Base-by-base conservation (phyloP, 192 early-diverging fungal species). In the Phlyctochytrium arcticum region DNA sequence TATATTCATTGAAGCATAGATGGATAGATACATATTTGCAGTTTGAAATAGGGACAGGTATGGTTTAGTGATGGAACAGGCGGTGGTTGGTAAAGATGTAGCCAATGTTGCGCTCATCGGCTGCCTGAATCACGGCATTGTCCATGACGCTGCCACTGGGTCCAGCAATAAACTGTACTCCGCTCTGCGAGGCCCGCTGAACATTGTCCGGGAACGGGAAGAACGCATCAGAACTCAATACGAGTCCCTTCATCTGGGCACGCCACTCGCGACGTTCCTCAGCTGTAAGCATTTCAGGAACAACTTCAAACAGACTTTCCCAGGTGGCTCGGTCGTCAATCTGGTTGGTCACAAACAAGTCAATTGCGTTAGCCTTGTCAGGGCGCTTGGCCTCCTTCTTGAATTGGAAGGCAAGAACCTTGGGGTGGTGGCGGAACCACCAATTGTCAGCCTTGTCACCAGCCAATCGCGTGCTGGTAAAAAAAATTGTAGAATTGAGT, bases 361-460 rank as follows among this genome's bases (percentile, higher is more conserved):
- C 96, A 65, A 98, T 98, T 57, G 95, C 95, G 77, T 97, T 98
- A 57, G 94, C 90, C 69, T 88, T 89, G 76, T 98, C 94, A 30
- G 96, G 88, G 54, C 96, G 89, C 83, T 98, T 98, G 64, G 87
- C 81, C 17, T 74, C 76, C 69, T 85, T 80, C 71, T 92, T 91
- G 75, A 98, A 98, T 54, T 87, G 70, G 74, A 98, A 87, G 49
- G 63, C 88, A 37, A 98, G 80, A 32, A 98, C 92, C 71, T 88
- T 89, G 67, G 95, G 93, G 80, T 98, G 95, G 74, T 98, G 94
- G 55, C 96, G 89, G 77, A 91, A 71, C 94, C 94, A 98, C 92
- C 92, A 96, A 87, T 94, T 95, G 71, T 98, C 94, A 34, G 94
- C 94, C 87, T 98, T 98, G 64, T 98, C 96, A 68, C 93, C 94